A percentile compares a stretch with the other conserved stretches of the same genome.
phyloP scores from a whole-genome alignment of 208 protist genomes.

The Balamuthia mandrillaris region DNA sequence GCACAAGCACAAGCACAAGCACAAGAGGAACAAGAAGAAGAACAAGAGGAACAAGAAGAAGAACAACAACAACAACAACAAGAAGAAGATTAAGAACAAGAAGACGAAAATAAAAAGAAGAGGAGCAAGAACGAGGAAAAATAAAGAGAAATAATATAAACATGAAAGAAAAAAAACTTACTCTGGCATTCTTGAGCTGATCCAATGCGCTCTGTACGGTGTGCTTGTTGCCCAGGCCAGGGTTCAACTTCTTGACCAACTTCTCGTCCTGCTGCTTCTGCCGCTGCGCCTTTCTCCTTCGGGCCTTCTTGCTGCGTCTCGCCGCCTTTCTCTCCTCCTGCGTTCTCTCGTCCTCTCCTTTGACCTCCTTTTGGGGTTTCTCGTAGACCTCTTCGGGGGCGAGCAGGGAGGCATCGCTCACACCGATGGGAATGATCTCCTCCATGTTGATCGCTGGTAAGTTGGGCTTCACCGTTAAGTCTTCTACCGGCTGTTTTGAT shows the following conservation, averaged over 20 bases:
- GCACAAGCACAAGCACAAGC: no score
- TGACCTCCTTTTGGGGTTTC: background rate
- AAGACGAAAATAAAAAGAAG: no score
- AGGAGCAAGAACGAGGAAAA: background rate
- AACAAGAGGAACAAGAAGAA: no score
- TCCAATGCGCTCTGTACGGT: background rate
- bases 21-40: no score
- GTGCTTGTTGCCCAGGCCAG: background rate
- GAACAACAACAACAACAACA: no score
- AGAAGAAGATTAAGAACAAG: no score
- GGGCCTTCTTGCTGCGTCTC: background rate
- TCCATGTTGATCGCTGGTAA: slow-evolving; percentile 52
- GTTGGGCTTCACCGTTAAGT: slow-evolving; percentile 38
- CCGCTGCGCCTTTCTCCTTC: background rate
- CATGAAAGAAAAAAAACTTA: background rate
- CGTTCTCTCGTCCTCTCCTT: background rate
- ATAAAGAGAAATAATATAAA: background rate
- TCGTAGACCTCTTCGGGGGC: slow-evolving; percentile 19
- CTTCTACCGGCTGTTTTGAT: background rate
- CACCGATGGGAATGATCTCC: slow-evolving; percentile 49
- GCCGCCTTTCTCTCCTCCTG: background rate
- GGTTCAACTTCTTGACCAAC: background rate
- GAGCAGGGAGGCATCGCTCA: background rate
- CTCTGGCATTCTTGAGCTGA: background rate
- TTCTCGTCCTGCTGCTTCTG: background rate